phyloP scores from a whole-genome alignment of 2,329 filamentous ascomycete species.

The Stagonosporopsis vannaccii region DNA sequence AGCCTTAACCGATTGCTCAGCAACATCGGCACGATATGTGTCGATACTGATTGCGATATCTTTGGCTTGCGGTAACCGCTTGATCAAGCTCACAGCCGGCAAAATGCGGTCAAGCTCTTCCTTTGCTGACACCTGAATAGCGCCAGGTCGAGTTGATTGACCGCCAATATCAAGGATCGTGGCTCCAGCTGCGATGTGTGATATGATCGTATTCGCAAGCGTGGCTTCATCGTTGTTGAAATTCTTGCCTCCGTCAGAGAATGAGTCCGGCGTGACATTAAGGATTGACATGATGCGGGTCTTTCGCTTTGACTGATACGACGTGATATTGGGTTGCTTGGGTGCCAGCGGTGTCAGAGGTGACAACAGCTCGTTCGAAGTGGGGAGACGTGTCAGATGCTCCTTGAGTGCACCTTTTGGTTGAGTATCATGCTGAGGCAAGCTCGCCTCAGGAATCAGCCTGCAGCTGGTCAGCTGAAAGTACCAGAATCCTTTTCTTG shows the following conservation, averaged over 20 bases:
- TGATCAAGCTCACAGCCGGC: slow-evolving; percentile 78
- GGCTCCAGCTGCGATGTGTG: slow-evolving; percentile 73
- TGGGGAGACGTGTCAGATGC: slow-evolving; percentile 48
- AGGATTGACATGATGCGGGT: slow-evolving; percentile 93
- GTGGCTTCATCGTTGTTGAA: slow-evolving; percentile 51
- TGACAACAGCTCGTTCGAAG: slow-evolving; percentile 46
- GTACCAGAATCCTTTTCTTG: background rate
- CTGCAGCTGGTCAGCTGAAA: slow-evolving; percentile 26
- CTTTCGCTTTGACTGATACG: slow-evolving; percentile 35
- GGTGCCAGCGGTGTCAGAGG: slow-evolving; percentile 51
- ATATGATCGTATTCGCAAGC: slow-evolving; percentile 65
- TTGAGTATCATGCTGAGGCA: slow-evolving; percentile 57
- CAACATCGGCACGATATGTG: slow-evolving; percentile 88
- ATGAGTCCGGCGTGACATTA: slow-evolving; percentile 95
- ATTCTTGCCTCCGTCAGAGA: slow-evolving; percentile 82
- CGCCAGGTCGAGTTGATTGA: slow-evolving; percentile 85
- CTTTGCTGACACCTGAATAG: slow-evolving; percentile 69
- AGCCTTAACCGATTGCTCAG: slow-evolving; percentile 74
- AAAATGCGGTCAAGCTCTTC: slow-evolving; percentile 82
- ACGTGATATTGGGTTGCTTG: slow-evolving; percentile 33
- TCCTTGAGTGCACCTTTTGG: slow-evolving; percentile 45
- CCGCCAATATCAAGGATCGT: slow-evolving; percentile 92
- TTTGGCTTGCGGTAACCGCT: slow-evolving; percentile 67
- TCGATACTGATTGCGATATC: slow-evolving; percentile 84
- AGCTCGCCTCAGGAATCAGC: slow-evolving; percentile 34